Percentiles rank a stretch among this genome's conserved stretches.
phyloP scores from a whole-genome alignment of 345 rosid species.

The Cardamine chenopodiifolia region DNA sequence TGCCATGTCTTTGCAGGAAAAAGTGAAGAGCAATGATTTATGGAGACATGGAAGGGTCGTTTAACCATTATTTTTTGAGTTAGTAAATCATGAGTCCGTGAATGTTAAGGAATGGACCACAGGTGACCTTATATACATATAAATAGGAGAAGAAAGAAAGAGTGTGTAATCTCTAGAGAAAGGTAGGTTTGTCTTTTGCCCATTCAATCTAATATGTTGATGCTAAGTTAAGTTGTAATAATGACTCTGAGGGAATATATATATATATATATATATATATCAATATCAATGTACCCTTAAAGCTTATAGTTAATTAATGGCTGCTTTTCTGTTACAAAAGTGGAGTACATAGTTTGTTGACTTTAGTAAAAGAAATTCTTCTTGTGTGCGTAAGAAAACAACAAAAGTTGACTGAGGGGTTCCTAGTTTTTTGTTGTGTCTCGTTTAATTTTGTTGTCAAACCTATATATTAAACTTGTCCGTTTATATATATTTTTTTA shows the following conservation, averaged over 20 bases:
- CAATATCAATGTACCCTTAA: not conserved
- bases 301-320: not conserved
- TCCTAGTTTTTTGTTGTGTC: no score
- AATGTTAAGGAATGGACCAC: slow-evolving; percentile 16
- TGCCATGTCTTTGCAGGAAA: slow-evolving; percentile 21
- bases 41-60: not conserved
- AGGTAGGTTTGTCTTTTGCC: slow-evolving; percentile 21
- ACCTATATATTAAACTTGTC: no score
- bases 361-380: no score
- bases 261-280: not conserved
- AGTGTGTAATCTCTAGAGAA: slow-evolving; percentile 9
- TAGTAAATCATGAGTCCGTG: slow-evolving; percentile 2
- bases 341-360: no score
- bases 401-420: not conserved
- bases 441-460: no score
- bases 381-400: no score
- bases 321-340: not conserved
- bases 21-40: not conserved
- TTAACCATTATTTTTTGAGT: slow-evolving; percentile 18
- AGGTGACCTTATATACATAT: not conserved
- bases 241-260: not conserved
- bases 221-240: not conserved
- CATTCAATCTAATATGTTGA: not conserved
- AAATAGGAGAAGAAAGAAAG: slow-evolving; percentile 14
- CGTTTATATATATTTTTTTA: no score